These are phyloP conservation scores for Lepiota brunneoincarnata DNA, from an alignment of 768 basidiomycete genomes.

Conservation along the genomic window DNA sequence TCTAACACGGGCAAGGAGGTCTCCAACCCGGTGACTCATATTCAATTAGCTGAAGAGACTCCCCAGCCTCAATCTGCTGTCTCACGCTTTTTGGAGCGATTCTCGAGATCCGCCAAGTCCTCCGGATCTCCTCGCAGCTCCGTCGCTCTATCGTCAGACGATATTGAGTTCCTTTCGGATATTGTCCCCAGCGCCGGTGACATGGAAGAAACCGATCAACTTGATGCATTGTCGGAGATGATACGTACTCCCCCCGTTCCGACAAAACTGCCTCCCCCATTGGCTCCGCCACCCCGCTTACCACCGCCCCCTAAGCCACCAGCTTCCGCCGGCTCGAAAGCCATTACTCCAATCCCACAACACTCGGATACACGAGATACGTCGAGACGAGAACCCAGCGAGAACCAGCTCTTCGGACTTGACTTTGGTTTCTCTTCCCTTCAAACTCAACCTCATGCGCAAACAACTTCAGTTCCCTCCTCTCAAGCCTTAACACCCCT, in stretches of 20 bases:
- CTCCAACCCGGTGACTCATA: not conserved
- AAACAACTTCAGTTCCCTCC: not conserved
- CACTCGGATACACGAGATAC: not conserved
- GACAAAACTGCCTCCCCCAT: constrained; percentile 42
- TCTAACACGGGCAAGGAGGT: not conserved
- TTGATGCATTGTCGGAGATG: constrained; percentile 39
- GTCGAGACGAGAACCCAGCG: not conserved
- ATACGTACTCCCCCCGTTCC: constrained; percentile 42
- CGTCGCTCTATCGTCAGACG: constrained; percentile 72
- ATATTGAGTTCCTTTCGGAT: constrained; percentile 79
- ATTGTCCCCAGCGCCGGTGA: constrained; percentile 56
- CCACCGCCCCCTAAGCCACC: constrained; percentile 10
- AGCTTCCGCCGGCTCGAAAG: not conserved
- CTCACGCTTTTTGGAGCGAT: constrained; percentile 78
- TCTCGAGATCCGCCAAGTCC: constrained; percentile 49
- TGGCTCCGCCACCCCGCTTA: constrained; percentile 34
- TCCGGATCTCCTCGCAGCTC: constrained; percentile 42
- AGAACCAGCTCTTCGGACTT: not conserved
- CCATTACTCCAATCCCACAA: not conserved
- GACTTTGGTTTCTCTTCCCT: not conserved
- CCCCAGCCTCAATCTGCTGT: constrained; percentile 61
- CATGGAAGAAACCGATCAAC: constrained; percentile 27
- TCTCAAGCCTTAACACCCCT: not conserved
- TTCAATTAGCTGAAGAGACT: constrained; percentile 20
- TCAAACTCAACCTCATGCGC: not conserved